Conservation (phyloP, 805 yeast species). For the Limtongia smithiae region DNA sequence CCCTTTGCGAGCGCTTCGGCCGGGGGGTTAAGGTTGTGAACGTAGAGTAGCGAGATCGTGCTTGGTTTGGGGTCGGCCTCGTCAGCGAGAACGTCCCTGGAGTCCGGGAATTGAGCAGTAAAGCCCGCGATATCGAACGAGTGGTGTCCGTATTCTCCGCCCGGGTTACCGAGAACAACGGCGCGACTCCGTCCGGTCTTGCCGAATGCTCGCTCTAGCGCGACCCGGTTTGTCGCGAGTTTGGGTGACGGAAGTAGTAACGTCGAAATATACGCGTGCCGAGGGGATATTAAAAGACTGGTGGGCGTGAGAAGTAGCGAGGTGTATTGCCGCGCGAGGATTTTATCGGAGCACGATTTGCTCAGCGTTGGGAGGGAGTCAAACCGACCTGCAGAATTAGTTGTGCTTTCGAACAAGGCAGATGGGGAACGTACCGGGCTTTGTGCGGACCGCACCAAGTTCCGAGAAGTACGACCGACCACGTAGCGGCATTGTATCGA, state of each 20-base stretch:
- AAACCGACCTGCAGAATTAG: slow-evolving; percentile 45
- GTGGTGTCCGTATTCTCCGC: background rate
- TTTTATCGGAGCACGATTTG: slow-evolving; percentile 87
- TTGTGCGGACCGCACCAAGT: slow-evolving; percentile 74
- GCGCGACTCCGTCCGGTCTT: slow-evolving; percentile 16
- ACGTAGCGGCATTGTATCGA: slow-evolving; percentile 37
- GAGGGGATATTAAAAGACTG: slow-evolving; percentile 29
- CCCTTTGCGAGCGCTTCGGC: slow-evolving; percentile 32
- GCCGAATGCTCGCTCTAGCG: slow-evolving; percentile 37
- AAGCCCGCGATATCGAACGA: slow-evolving; percentile 20
- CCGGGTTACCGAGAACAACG: background rate
- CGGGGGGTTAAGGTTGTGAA: slow-evolving; percentile 23
- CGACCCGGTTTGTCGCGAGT: slow-evolving; percentile 20
- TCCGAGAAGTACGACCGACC: slow-evolving; percentile 61
- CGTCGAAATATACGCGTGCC: slow-evolving; percentile 30
- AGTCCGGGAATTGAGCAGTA: slow-evolving; percentile 15
- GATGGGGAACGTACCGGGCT: slow-evolving; percentile 57
- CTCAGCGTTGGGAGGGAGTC: slow-evolving; percentile 72
- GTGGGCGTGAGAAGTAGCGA: slow-evolving; percentile 38
- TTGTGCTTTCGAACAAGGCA: background rate
- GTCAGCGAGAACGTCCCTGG: slow-evolving; percentile 11
- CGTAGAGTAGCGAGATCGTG: slow-evolving; percentile 30
- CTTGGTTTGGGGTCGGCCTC: slow-evolving; percentile 19
- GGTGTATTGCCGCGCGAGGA: slow-evolving; percentile 55
- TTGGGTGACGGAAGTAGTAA: slow-evolving; percentile 34